These are phyloP conservation scores for Peronospora tabacina DNA, from an alignment of 352 stramenopile species.

Conservation along the genomic window DNA sequence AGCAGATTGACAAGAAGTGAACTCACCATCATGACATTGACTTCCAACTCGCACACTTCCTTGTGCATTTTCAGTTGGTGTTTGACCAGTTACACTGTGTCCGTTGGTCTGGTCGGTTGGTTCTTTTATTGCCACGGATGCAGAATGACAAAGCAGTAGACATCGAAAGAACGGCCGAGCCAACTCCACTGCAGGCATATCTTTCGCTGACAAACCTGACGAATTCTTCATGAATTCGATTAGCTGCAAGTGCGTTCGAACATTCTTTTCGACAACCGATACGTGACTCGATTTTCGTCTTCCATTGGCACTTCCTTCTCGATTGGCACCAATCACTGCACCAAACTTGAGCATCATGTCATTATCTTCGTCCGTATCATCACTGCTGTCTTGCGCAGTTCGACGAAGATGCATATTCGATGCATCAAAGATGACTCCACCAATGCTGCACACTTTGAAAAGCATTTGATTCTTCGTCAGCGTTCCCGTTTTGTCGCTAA, in stretches of 20 bases:
- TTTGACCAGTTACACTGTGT: constrained; percentile 10
- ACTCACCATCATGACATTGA: constrained; percentile 12
- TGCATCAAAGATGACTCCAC: constrained; percentile 85
- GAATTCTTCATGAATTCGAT: constrained; percentile 64
- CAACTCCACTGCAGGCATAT: constrained; percentile 49
- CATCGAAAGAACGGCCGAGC: constrained; percentile 74
- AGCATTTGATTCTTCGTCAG: constrained; percentile 99
- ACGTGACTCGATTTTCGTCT: constrained; percentile 32
- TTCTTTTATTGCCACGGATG: constrained; percentile 53
- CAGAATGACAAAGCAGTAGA: constrained; percentile 74
- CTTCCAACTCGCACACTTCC: constrained; percentile 21
- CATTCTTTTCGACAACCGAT: constrained; percentile 57
- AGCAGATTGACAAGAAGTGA: constrained; percentile 21
- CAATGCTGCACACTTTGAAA: constrained; percentile 90
- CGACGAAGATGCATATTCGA: constrained; percentile 49
- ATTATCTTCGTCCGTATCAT: constrained; percentile 13
- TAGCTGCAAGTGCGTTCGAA: constrained; percentile 56
- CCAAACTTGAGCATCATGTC: constrained; percentile 25
- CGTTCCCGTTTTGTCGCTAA: constrained; percentile 99
- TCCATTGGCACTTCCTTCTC: constrained; percentile 15
- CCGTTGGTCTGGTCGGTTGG: constrained; percentile 5
- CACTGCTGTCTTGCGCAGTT: constrained; percentile 25
- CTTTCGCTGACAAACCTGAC: constrained; percentile 37
- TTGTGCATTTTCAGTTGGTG: constrained; percentile 15
- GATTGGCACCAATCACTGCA: background rate